Evolutionary conservation across 495 filamentous ascomycete species (phyloP), one percentile per base, ranked within the genome.

Genomic region (Aspergillus coremiiformis): DNA sequence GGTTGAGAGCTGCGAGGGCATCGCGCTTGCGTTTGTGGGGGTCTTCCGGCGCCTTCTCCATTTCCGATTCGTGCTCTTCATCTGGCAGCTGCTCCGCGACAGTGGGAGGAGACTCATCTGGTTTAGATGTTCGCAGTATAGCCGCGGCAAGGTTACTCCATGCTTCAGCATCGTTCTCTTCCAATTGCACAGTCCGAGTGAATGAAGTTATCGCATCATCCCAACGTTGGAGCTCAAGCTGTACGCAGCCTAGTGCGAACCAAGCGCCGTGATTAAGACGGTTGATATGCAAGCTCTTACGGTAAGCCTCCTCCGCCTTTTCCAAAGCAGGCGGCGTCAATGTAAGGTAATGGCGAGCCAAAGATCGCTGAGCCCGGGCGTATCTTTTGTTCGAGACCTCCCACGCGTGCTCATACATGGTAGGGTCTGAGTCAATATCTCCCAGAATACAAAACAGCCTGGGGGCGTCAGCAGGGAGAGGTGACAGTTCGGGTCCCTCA

Each of bases 101-200:
- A 54, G 54, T 66, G 66, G 60, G 9, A 26, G 58, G 54, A 3
- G 66, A 51, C 39, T 74, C 69, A 11, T 58, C 48, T 42, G 73
- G 64, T 33, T 67, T 64, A 42, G 72, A 65, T 27, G 63, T 54
- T n/a, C 70, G 72, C 0, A 90, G 68, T 24, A 96, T 78, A 0
- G 92, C 84, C 0, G 86, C 90, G 5, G 90, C 93, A 11, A 99
- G 81, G 58, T 97, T 99, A 54, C 86, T 93, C 88, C 91, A 99
- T 2, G 88, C 87, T 56, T 95, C 84, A 2, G 87, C 93, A 61
- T 97, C 93, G 35, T 81, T 84, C 35, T 92, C 89, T 32, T 95
- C 94, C 23, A 87, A 77, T 55, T 84, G 77, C 24, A 97, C 87
- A 3, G 83, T 81, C 10, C 89, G 76, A 5, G 84, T 77, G 62